Evolutionary conservation across 106 monocot genomes (phyloP), one percentile per base, ranked within the genome.

Genomic region (Apostasia shenzhenica): DNA sequence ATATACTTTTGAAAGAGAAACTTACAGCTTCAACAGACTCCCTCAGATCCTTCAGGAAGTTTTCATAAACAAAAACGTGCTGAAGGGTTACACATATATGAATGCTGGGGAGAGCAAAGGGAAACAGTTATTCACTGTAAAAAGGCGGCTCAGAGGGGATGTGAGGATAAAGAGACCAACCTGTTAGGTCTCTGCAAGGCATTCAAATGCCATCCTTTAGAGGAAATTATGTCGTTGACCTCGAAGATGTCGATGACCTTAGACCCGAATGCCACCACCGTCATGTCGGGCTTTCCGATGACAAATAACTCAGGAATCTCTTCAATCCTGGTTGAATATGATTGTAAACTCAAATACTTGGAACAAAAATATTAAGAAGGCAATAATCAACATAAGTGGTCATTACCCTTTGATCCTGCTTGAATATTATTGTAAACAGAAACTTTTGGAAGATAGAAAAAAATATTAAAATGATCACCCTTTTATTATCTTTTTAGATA

Each of bases 61-160:
- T 79, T 48, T 81, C 82, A 39, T 59, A 83, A 42, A 72, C 81
- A 26, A 74, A 60, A 68, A 85, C 81, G 67, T 92, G 97, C 68
- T 97, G 97, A 68, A 97, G 97, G 4, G 97, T 97, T 71, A 90
- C 86, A 65, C 92, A 97, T 45, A 97, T 92, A 73, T 97, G 97
- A 73, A 97, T 66, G 75, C 97, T 97, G 92, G 2, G 63, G n/a
- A 65, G 49, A 61, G 53, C 44, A 26, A 42, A 59, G 5, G 4
- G 41, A 43, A 43, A 61, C 9, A 45, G 2, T 37, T 26, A 26
- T 26, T 26, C 26, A 26, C 26, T 26, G 26, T 26, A 26, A 14
- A 45, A 60, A 8, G 46, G 39, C 61, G 1, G 1, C 50, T 68
- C 9, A 63, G 68, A 14, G 12, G 5, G 37, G 7, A 39, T 39